Percentiles rank a stretch among this genome's conserved stretches.
Evolutionary conservation across 192 early-diverging fungal species (phyloP).

Genomic region (Backusella morwellensis): DNA sequence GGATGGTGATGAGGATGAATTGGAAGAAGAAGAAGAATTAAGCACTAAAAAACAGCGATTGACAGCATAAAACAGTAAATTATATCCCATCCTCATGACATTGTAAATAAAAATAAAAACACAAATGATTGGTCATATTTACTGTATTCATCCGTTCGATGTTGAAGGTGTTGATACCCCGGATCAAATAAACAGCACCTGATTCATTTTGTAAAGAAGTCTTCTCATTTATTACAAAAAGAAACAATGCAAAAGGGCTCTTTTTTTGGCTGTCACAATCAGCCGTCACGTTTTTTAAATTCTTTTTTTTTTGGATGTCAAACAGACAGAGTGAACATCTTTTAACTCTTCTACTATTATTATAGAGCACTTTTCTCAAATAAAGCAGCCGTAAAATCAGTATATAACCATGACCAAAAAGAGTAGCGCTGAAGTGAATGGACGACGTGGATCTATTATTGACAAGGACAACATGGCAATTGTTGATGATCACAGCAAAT

Average conservation of each 20-base stretch:
- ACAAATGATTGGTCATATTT: background rate
- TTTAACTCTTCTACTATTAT: background rate
- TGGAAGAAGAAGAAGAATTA: background rate
- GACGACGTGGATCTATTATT: background rate
- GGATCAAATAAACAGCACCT: too few relatives aligned
- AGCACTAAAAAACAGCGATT: background rate
- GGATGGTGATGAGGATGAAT: background rate
- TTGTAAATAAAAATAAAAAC: background rate
- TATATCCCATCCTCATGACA: background rate
- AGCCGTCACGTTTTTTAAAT: background rate
- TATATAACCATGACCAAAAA: background rate
- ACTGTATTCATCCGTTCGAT: too few relatives aligned
- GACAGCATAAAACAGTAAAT: background rate
- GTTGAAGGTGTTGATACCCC: too few relatives aligned
- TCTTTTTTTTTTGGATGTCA: slow-evolving; percentile 4
- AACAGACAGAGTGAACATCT: background rate
- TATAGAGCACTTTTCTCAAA: too few relatives aligned
- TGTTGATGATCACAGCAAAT: background rate
- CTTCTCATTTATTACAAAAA: too few relatives aligned
- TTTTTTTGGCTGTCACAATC: too few relatives aligned
- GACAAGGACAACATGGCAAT: background rate
- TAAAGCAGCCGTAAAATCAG: background rate
- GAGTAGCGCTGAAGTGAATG: background rate
- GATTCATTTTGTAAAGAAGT: too few relatives aligned
- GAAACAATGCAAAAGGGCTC: too few relatives aligned